Evolutionary conservation across 2,329 filamentous ascomycete species (phyloP).

Genomic region (Moelleriella libera): DNA sequence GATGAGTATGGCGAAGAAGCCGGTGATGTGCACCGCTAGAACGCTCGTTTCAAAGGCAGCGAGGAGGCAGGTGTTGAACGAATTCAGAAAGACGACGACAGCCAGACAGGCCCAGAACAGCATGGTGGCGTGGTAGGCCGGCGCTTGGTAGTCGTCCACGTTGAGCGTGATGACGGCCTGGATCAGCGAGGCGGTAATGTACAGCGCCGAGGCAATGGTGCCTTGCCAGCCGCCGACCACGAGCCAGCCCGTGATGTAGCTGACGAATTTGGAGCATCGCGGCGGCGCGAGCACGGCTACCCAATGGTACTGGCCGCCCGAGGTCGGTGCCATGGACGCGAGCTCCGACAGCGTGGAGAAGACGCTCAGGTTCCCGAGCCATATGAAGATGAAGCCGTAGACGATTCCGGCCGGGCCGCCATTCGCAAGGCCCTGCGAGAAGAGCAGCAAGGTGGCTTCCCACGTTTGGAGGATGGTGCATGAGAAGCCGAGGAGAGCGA

Average conservation of each 20-base stretch:
- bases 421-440: conserved; percentile 9
- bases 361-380: conserved; percentile 29
- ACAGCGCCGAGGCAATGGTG: conserved; percentile 18
- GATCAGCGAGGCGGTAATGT: conserved; percentile 31
- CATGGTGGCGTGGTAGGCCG: conserved; percentile 34
- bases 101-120: conserved; percentile 31
- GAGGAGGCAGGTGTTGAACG: conserved; percentile 26
- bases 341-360: conserved; percentile 25
- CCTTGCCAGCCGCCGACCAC: conserved; percentile 33
- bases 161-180: conserved; percentile 26
- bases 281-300: conserved; percentile 36
- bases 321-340: conserved; percentile 31
- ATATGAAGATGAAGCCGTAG: conserved; percentile 34
- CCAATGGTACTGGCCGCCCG: conserved; percentile 48
- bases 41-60: conserved; percentile 36
- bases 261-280: conserved; percentile 34
- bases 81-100: conserved; percentile 35
- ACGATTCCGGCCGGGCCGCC: conserved; percentile 38
- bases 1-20: conserved; percentile 18
- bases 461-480: conserved; percentile 38
- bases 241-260: conserved; percentile 35
- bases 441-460: conserved; percentile 24
- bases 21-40: conserved; percentile 30
- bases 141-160: conserved; percentile 5
- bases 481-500: conserved; percentile 37